Evolutionary conservation across 208 protist genomes (phyloP).

Genomic region (Leishmania amazonensis): DNA sequence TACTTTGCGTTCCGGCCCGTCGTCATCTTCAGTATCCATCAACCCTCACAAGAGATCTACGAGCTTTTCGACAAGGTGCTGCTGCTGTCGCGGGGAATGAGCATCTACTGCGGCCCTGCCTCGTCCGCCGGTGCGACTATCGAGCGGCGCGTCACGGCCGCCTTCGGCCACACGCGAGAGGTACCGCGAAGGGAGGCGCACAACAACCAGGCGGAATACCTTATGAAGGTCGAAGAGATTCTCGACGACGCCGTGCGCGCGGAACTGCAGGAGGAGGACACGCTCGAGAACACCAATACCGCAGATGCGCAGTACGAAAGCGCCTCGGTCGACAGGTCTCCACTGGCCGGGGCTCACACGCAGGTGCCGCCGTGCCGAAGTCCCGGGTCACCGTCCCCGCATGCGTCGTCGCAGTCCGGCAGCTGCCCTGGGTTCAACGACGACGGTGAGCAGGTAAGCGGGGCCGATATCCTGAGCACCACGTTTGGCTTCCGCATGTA

Average conservation of each 20-base stretch:
- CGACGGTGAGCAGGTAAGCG: slow-evolving; percentile 10
- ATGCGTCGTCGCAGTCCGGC: slow-evolving; percentile 9
- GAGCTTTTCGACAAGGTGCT: slow-evolving; percentile 88
- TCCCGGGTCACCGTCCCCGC: slow-evolving; percentile 15
- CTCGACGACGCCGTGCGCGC: slow-evolving; percentile 71
- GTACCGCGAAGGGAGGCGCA: slow-evolving; percentile 48
- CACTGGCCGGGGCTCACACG: slow-evolving; percentile 5
- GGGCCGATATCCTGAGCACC: slow-evolving; percentile 48
- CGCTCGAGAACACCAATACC: slow-evolving; percentile 1
- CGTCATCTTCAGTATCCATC: slow-evolving; percentile 94
- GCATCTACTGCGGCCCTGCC: slow-evolving; percentile 87
- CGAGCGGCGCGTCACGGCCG: slow-evolving; percentile 50
- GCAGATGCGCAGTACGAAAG: background rate
- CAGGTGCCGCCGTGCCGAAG: slow-evolving; percentile 24
- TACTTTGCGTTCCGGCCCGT: slow-evolving; percentile 90
- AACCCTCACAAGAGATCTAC: slow-evolving; percentile 91
- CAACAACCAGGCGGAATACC: slow-evolving; percentile 83
- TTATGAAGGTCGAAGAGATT: slow-evolving; percentile 88
- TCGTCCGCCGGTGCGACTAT: slow-evolving; percentile 51
- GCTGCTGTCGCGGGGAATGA: slow-evolving; percentile 80
- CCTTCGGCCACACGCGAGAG: slow-evolving; percentile 45
- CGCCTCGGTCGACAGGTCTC: background rate
- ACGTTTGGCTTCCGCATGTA: slow-evolving; percentile 62
- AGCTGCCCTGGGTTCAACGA: background rate
- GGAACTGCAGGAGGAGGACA: slow-evolving; percentile 56